A percentile compares a stretch with the other conserved stretches of the same genome.
These are phyloP conservation scores for Phoenix dactylifera DNA, from an alignment of 176 grass and related monocot genomes.

Conservation along the genomic window DNA sequence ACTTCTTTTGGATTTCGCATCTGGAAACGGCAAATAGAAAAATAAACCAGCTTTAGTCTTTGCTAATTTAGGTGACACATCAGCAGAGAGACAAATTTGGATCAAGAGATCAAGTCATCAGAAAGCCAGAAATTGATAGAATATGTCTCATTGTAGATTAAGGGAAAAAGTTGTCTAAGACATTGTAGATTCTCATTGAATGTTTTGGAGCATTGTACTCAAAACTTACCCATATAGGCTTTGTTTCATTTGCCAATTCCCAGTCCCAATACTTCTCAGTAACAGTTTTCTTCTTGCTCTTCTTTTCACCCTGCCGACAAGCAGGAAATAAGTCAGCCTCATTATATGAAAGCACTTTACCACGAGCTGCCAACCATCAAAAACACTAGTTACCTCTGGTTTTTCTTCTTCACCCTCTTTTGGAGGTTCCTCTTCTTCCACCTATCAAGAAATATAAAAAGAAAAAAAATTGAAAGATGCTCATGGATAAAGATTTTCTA, in stretches of 20 bases:
- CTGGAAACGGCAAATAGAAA: constrained; percentile 28
- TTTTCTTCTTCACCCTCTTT: constrained; percentile 70
- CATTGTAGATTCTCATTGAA: no score
- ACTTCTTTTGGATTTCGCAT: constrained; percentile 82
- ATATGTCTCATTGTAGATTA: no score
- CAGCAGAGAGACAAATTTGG: no score
- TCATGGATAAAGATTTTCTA: no score
- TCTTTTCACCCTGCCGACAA: constrained; percentile 45
- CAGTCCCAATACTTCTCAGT: constrained; percentile 97
- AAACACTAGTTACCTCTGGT: constrained; percentile 26
- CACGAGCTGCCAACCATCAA: no score
- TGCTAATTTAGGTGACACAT: no score
- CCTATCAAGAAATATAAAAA: constrained; percentile 26
- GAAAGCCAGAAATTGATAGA: no score
- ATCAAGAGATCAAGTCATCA: no score
- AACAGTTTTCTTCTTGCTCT: constrained; percentile 75
- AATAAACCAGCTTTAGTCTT: not conserved
- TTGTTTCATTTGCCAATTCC: constrained; percentile 85
- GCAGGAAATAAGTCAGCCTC: not conserved
- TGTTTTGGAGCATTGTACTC: no score
- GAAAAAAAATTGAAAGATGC: no score
- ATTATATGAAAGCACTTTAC: no score
- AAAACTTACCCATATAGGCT: constrained; percentile 74
- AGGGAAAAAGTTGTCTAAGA: no score
- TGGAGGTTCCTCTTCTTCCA: constrained; percentile 66